phyloP scores from a whole-genome alignment of 2,329 filamentous ascomycete genomes.

The Zarea fungicola region DNA sequence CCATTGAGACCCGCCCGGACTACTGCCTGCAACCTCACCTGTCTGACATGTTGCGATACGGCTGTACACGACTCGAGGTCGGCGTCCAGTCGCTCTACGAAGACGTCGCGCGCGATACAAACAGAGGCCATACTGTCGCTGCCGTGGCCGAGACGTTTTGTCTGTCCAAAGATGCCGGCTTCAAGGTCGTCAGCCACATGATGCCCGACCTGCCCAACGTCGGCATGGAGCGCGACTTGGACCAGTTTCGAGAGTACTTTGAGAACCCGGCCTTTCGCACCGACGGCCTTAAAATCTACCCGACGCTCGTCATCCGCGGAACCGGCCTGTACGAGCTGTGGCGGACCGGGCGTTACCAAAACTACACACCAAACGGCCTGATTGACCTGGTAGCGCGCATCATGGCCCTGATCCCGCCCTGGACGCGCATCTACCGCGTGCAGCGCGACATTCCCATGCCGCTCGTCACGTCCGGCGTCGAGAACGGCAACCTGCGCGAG shows the following conservation, averaged over 20 bases:
- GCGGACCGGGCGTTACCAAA: slow-evolving; percentile 95
- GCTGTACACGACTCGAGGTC: slow-evolving; percentile 89
- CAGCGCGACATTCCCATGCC: slow-evolving; percentile 99
- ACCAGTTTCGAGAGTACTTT: slow-evolving; percentile 97
- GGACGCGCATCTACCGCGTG: slow-evolving; percentile 97
- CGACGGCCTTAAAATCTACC: slow-evolving; percentile 96
- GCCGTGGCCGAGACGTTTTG: slow-evolving; percentile 95
- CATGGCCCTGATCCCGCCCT: slow-evolving; percentile 86
- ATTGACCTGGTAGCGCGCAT: slow-evolving; percentile 97
- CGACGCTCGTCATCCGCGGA: slow-evolving; percentile 92
- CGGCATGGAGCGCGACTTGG: slow-evolving; percentile 94
- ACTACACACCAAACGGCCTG: slow-evolving; percentile 95
- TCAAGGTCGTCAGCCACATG: slow-evolving; percentile 99
- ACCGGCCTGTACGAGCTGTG: slow-evolving; percentile 96
- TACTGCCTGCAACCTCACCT: slow-evolving; percentile 96
- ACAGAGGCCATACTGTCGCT: slow-evolving; percentile 91
- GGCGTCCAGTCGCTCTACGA: slow-evolving; percentile 97
- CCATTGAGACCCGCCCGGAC: slow-evolving; percentile 94
- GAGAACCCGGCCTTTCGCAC: slow-evolving; percentile 94
- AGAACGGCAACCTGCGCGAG: slow-evolving; percentile 94
- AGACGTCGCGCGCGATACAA: slow-evolving; percentile 96
- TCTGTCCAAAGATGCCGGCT: slow-evolving; percentile 94
- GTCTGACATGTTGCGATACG: slow-evolving; percentile 94
- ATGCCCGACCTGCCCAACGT: slow-evolving; percentile 99
- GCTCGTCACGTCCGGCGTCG: slow-evolving; percentile 94